Conservation (phyloP, 495 filamentous ascomycete genomes). For the Annulohypoxylon moriforme region DNA sequence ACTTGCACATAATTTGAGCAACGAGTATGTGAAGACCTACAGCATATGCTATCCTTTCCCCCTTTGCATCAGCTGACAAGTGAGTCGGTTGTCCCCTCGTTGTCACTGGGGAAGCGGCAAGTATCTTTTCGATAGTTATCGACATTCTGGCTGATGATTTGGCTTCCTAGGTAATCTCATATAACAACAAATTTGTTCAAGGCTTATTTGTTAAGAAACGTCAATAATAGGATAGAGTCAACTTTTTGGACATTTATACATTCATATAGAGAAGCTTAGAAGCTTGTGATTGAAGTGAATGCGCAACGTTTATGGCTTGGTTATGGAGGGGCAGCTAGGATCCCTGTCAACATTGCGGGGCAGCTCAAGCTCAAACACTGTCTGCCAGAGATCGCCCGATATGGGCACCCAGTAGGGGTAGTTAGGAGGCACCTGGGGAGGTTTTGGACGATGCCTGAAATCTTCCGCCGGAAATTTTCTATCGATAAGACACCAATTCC, state of each 20-base stretch:
- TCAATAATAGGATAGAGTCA: conserved; percentile 10
- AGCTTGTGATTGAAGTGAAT: conserved; percentile 28
- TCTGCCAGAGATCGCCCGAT: conserved; percentile 5
- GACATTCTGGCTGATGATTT: conserved; percentile 52
- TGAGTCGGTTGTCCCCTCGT: conserved; percentile 89
- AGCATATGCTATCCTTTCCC: conserved; percentile 92
- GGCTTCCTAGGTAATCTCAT: conserved; percentile 17
- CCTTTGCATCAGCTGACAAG: conserved; percentile 89
- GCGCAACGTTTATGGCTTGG: conserved; percentile 33
- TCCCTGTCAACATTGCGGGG: conserved; percentile 12
- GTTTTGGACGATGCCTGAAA: neutral
- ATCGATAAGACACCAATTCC: neutral
- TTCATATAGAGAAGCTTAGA: conserved; percentile 14
- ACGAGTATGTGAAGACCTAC: conserved; percentile 64
- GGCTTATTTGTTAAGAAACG: conserved; percentile 1
- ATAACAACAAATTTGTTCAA: conserved; percentile 5
- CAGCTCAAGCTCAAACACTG: neutral
- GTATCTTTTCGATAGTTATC: conserved; percentile 65
- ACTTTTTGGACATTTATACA: conserved; percentile 24
- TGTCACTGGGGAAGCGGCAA: conserved; percentile 75
- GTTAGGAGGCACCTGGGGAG: neutral
- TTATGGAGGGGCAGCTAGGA: conserved; percentile 15
- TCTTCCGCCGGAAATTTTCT: too few species aligned
- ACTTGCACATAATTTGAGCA: neutral
- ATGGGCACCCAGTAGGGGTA: neutral